Base-by-base conservation (phyloP, 2,329 filamentous ascomycete species). In the Monilinia aucupariae region DNA sequence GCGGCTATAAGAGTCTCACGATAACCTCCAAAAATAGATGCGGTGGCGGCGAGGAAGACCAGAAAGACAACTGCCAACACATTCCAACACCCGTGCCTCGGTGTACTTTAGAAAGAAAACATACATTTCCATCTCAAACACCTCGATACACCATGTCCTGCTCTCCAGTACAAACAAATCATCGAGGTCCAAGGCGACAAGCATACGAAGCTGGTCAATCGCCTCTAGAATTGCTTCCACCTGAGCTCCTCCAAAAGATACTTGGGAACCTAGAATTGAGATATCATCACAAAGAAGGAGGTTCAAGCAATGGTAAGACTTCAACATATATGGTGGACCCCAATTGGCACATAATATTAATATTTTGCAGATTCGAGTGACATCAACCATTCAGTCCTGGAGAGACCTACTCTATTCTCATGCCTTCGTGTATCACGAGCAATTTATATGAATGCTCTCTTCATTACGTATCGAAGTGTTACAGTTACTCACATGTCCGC, bases 401-500 rank as follows among this genome's bases (percentile, higher is more conserved):
- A 92, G 32, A 62, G 49, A 34, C 81, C 87, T 64, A 89, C 92
- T 73, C 79, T 92, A 64, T 85, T 91, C 76, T 83, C 88, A 15
- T 82, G 90, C 69, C 80, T 92, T 50, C 76, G 90, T 68, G 84
- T 87, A 22, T 92, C 88, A 13, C 84, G 82, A 73, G 84, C 84
- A 39, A 77, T 92, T 64, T 87, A 92, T 71, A 82, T 81, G 41
- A 86, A 86, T 32, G 91, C 89, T 3, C 78, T 92, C 49, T 83
- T 84, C 68, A 87, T 89, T 17, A 81, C 92, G 61, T 92, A 92
- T 76, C 82, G 85, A 68, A 85, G 89, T 74, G 88, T 92, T 73
- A 91, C 88, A 53, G 88, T 92, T 68, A 89, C 89, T 12, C 89
- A 92, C 78, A 91, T 89, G 30, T 80, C 85, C 65, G 90, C 91